Percentiles rank a stretch among this genome's conserved stretches.
Evolutionary conservation across 2,329 filamentous ascomycete species (phyloP).

Genomic region (Bretziella fagacearum): DNA sequence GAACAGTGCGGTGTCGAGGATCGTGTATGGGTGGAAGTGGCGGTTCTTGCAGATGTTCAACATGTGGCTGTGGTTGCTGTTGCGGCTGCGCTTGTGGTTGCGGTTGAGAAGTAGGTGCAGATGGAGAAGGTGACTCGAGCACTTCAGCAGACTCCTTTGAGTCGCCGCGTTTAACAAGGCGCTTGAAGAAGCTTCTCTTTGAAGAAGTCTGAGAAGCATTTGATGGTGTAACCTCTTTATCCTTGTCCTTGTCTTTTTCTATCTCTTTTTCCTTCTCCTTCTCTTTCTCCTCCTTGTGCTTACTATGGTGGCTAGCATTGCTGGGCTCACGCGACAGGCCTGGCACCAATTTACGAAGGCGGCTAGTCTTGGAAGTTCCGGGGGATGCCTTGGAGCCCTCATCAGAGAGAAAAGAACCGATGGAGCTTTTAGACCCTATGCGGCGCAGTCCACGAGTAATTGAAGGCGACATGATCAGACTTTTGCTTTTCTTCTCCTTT

Average conservation of each 20-base stretch:
- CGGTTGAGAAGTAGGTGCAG: not conserved
- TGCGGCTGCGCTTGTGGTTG: not conserved
- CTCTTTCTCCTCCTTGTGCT: conserved; percentile 7
- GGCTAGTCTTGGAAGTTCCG: conserved; percentile 9
- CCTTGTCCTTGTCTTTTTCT: not conserved
- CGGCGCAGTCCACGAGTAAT: conserved; percentile 12
- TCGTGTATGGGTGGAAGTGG: conserved; percentile 6
- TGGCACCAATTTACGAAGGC: conserved; percentile 11
- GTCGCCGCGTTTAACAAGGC: conserved; percentile 8
- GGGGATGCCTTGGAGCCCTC: conserved; percentile 7
- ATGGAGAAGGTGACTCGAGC: conserved; percentile 2
- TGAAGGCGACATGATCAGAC: conserved; percentile 9
- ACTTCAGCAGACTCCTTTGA: conserved; percentile 2
- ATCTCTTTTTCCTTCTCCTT: conserved; percentile 3
- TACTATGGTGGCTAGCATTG: conserved; percentile 3
- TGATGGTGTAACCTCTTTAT: not conserved
- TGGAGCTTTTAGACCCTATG: conserved; percentile 13
- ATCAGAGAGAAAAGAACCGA: conserved; percentile 11
- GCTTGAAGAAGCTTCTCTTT: conserved; percentile 12
- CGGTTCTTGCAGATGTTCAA: conserved; percentile 1
- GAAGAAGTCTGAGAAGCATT: conserved; percentile 2
- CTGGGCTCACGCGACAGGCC: conserved; percentile 12
- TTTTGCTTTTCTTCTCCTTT: conserved; percentile 10
- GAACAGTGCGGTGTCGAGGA: conserved; percentile 1
- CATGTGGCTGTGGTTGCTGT: not conserved